Base-by-base conservation (phyloP, 345 rosid species). In the Citrus inodora region DNA sequence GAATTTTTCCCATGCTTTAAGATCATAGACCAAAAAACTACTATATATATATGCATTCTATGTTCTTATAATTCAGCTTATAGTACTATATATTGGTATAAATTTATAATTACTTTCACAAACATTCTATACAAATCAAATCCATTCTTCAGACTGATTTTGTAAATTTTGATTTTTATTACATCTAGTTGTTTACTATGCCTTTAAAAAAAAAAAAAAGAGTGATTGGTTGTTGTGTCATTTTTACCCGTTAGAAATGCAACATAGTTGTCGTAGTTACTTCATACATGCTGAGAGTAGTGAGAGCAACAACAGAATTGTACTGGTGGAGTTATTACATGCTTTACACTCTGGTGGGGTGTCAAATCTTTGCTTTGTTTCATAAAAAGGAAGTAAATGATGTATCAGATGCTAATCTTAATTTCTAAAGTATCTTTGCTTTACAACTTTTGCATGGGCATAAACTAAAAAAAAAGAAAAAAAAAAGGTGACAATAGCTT, bases 271-370 rank as follows among this genome's bases (percentile, higher is more conserved):
- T 68, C 62, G 27, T 65, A 68, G 51, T n/a, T 27, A 51, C 22
- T 86, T 67, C 75, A 3, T 62, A 37, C 70, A 78, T 17, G 79
- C 76, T 13, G 70, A 71, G 77, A 73, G 71, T 11, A 60, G 75
- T 71, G 82, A 75, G 68, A 55, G 76, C 80, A 83, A 68, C 80
- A 83, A 68, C 73, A n/a, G 24, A 58, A 82, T 78, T 62, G 75
- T 30, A 21, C 28, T 3, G 5, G 17, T 13, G 5, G 22, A 62
- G 80, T 80, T 73, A 64, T 74, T 55, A 33, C 73, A 70, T 75
- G 76, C 85, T 82, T 86, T 86, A 84, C 85, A 88, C 84, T 51
- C 80, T 81, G 86, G 86, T 81, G 70, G 82, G 35, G 62, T 51
- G 87, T 88, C 87, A 75, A 82, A 79, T 82, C 84, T 58, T 78